Base-by-base conservation (phyloP, 306 rosid species). In the Spatholobus suberectus region DNA sequence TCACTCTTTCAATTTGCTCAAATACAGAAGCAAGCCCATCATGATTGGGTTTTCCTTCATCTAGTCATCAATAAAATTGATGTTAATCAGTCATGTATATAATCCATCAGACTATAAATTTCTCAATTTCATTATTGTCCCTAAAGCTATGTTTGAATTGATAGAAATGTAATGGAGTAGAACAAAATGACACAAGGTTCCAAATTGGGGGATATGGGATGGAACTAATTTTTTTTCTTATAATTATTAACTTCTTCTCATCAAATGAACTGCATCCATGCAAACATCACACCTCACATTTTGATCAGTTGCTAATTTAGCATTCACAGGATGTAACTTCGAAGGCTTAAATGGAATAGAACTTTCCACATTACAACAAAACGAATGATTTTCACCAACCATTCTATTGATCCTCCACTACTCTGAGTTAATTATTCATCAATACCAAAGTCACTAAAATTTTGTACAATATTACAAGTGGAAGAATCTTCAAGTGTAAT, bases 1-100 rank as follows among this genome's bases (percentile, higher is more conserved):
- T 57, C 75, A 85, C 81, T 84, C 89, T 87, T 58, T 81, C 92
- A 78, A 92, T 87, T 78, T 91, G 86, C 87, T 89, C 92, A 87
- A 87, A 96, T 73, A 91, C 68, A 77, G 90, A 73, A 83, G 88
- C 87, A 87, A 93, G 88, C 41, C 93, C 92, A 83, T 76, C 76
- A 20, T 77, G 83, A 70, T 61, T 67, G 15, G 75, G 27, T 81
- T 85, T 85, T 70, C 84, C 88, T 86, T 85, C 88, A 82, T 83
- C 94, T 93, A 74, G 73, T 77, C 62, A 87, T 70, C 40, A 58
- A 83, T 52, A 83, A 80, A 41, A 77, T 18, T 8, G 69, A 74
- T 82, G 76, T 68, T 70, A 70, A 18, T 44, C 34, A 44, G 78
- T 21, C 52, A 76, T 2, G 43, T 52, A 76, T 46, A 72, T 27